phyloP scores from a whole-genome alignment of 352 stramenopile genomes.

The Phytophthora pseudosyringae region DNA sequence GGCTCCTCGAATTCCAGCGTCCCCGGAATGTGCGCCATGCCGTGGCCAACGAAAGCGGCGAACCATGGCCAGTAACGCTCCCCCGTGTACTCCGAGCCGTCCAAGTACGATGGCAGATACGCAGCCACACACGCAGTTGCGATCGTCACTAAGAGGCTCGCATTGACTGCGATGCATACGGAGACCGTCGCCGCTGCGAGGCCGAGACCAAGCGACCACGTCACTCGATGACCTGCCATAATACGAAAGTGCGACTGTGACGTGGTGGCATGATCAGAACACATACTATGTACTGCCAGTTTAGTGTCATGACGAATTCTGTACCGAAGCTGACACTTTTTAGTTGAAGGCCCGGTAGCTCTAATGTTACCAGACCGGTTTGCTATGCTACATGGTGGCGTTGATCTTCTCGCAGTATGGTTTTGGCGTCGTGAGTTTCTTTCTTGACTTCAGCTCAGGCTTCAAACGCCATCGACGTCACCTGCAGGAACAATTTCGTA shows the following conservation, averaged over 20 bases:
- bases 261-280: no score
- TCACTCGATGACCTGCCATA: constrained; percentile 23
- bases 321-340: no score
- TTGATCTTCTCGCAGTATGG: not conserved
- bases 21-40: constrained; percentile 48
- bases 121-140: constrained; percentile 34
- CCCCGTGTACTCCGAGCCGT: constrained; percentile 61
- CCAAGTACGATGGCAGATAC: constrained; percentile 68
- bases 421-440: not conserved
- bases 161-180: constrained; percentile 37
- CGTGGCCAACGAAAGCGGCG: constrained; percentile 40
- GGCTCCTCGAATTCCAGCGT: constrained; percentile 78
- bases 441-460: constrained; percentile 1
- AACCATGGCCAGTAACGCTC: constrained; percentile 69
- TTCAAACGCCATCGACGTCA: constrained; percentile 12
- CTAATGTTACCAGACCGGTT: not conserved
- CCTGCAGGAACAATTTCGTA: constrained; percentile 21
- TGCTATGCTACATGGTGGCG: not conserved
- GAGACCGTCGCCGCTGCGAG: constrained; percentile 39
- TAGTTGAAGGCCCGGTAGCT: no score
- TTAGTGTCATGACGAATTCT: constrained; percentile 11
- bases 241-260: constrained; percentile 8
- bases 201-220: constrained; percentile 43
- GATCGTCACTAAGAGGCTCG: constrained; percentile 22
- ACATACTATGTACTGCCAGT: constrained; percentile 10